These are phyloP conservation scores for Fraxinus baroniana DNA, from an alignment of 305 asterid species.

Conservation along the genomic window DNA sequence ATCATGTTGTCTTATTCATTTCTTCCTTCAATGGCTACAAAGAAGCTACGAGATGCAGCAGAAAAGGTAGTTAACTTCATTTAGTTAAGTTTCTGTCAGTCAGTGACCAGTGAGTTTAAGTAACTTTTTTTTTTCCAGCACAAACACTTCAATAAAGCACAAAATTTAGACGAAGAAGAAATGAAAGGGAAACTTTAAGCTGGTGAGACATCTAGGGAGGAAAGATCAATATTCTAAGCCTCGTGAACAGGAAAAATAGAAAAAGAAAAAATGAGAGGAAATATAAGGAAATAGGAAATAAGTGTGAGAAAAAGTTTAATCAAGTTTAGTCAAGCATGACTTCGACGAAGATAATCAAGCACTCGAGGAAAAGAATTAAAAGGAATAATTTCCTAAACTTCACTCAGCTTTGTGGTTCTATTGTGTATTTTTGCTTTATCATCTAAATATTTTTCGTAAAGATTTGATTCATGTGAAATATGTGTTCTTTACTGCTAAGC, in stretches of 20 bases:
- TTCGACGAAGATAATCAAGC: not conserved
- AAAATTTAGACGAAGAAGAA: not conserved
- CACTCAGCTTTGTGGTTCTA: not conserved
- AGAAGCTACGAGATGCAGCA: constrained; percentile 72
- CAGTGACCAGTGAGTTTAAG: not conserved
- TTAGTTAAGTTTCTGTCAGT: constrained; percentile 3
- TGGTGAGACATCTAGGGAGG: not conserved
- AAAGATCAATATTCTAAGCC: not conserved
- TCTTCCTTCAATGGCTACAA: constrained; percentile 94
- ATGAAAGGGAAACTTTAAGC: not conserved
- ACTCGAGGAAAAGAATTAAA: not conserved
- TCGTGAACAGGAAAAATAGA: not conserved
- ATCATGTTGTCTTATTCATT: constrained; percentile 76
- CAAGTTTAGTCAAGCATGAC: not conserved
- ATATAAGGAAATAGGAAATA: not conserved
- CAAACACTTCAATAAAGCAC: not conserved
- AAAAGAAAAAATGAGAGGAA: not conserved
- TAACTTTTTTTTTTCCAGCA: not conserved
- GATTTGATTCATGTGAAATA: not conserved
- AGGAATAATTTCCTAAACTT: not conserved
- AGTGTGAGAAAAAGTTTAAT: not conserved
- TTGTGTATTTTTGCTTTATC: not conserved
- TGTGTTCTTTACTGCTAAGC: constrained; percentile 1
- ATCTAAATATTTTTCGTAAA: not conserved
- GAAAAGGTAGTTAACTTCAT: constrained; percentile 54